phyloP scores from a whole-genome alignment of 2,329 filamentous ascomycete genomes.

The Coccinonectria pachysandricola region DNA sequence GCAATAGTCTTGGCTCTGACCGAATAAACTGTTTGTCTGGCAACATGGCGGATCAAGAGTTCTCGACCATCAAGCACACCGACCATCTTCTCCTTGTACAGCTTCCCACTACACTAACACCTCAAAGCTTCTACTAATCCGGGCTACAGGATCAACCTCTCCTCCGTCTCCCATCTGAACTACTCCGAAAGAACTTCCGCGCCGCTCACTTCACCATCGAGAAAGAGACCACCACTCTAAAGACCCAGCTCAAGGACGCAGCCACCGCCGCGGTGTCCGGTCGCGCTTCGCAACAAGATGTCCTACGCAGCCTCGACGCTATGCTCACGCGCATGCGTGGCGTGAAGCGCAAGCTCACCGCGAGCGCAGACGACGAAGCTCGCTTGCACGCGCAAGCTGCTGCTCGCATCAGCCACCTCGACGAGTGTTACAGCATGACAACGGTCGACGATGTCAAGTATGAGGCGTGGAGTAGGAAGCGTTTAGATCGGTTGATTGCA shows the following conservation, averaged over 20 bases:
- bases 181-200: constrained; percentile 90
- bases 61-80: constrained; percentile 61
- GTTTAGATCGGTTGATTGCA: constrained; percentile 78
- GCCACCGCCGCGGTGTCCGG: constrained; percentile 58
- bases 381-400: constrained; percentile 64
- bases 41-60: constrained; percentile 49
- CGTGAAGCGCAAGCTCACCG: constrained; percentile 77
- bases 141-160: constrained; percentile 80
- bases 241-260: constrained; percentile 49
- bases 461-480: constrained; percentile 74
- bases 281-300: constrained; percentile 53
- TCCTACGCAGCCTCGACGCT: constrained; percentile 70
- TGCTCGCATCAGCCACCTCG: constrained; percentile 69
- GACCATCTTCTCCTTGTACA: constrained; percentile 65
- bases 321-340: constrained; percentile 80
- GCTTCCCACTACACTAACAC: constrained; percentile 2
- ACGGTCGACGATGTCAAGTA: constrained; percentile 87
- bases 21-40: no score
- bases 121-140: constrained; percentile 5
- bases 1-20: no score
- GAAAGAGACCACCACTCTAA: constrained; percentile 54
- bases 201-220: constrained; percentile 68
- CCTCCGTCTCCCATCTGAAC: constrained; percentile 83
- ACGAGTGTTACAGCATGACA: constrained; percentile 69
- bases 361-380: constrained; percentile 69